phyloP scores from a whole-genome alignment of 495 filamentous ascomycete species.

The Xylaria curta region DNA sequence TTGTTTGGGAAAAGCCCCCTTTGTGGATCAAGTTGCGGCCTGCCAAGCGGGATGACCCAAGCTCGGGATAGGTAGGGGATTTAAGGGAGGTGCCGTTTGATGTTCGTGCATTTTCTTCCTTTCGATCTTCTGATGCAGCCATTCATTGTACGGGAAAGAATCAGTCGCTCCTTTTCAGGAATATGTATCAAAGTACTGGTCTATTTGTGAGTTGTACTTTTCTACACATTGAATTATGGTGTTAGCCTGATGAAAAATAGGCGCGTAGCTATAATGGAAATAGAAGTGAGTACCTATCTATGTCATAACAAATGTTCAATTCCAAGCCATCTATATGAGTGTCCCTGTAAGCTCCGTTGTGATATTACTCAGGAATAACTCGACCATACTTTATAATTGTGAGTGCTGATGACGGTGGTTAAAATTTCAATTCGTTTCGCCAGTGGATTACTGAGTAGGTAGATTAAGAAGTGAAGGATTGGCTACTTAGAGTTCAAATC shows the following conservation, averaged over 20 bases:
- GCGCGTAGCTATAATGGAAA: neutral
- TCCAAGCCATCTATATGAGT: too few species aligned
- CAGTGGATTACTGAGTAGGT: too few species aligned
- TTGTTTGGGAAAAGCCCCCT: slow-evolving; percentile 40
- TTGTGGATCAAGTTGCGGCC: slow-evolving; percentile 22
- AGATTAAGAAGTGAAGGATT: too few species aligned
- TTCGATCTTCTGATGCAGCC: neutral
- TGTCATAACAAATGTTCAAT: neutral
- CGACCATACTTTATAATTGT: too few species aligned
- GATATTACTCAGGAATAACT: too few species aligned
- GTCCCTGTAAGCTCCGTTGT: too few species aligned
- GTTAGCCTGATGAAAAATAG: neutral
- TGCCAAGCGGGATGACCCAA: neutral
- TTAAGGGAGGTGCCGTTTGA: neutral
- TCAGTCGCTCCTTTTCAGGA: neutral
- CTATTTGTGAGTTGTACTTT: neutral
- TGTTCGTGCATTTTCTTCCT: neutral
- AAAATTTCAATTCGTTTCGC: too few species aligned
- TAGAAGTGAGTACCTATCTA: neutral
- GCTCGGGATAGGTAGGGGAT: neutral
- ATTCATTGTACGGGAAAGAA: neutral
- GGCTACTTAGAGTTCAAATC: too few species aligned
- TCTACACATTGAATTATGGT: neutral
- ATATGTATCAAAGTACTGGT: neutral
- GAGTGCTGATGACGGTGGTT: too few species aligned